Evolutionary conservation across 2,329 filamentous ascomycete genomes (phyloP).

Genomic region (Drechslerella stenobrocha): DNA sequence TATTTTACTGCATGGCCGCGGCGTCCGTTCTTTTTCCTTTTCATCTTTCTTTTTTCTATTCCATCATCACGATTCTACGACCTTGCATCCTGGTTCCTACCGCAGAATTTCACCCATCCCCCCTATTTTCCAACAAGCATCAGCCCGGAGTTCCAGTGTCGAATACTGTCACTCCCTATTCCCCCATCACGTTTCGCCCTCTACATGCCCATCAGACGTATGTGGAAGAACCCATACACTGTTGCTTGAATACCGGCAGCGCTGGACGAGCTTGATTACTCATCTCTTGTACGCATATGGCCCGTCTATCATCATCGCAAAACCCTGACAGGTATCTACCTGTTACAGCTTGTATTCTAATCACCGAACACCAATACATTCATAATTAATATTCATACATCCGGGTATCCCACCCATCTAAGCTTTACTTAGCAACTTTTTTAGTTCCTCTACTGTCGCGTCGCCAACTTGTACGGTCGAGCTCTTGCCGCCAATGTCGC

Average conservation of each 20-base stretch:
- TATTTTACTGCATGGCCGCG: background rate
- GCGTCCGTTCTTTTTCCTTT: background rate
- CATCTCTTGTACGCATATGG: no score
- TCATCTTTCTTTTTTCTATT: background rate
- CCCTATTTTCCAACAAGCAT: slow-evolving; percentile 17
- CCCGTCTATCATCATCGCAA: no score
- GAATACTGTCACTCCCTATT: no score
- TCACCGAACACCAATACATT: slow-evolving; percentile 7
- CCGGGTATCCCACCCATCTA: background rate
- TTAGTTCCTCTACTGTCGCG: slow-evolving; percentile 64
- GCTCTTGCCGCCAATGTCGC: slow-evolving; percentile 78
- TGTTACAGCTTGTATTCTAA: background rate
- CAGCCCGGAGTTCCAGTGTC: slow-evolving; percentile 34
- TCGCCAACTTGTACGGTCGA: slow-evolving; percentile 80
- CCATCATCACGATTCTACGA: background rate
- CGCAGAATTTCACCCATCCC: background rate
- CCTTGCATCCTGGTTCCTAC: background rate
- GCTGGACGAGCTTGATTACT: no score
- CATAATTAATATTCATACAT: slow-evolving; percentile 5
- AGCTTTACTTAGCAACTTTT: slow-evolving; percentile 41
- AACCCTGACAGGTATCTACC: no score
- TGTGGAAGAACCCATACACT: no score
- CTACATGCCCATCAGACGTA: no score
- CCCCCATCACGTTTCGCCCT: no score
- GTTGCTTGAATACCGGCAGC: no score